These are phyloP conservation scores for Sporothrix variecibatus DNA, from an alignment of 2,329 filamentous ascomycete species.

Conservation along the genomic window DNA sequence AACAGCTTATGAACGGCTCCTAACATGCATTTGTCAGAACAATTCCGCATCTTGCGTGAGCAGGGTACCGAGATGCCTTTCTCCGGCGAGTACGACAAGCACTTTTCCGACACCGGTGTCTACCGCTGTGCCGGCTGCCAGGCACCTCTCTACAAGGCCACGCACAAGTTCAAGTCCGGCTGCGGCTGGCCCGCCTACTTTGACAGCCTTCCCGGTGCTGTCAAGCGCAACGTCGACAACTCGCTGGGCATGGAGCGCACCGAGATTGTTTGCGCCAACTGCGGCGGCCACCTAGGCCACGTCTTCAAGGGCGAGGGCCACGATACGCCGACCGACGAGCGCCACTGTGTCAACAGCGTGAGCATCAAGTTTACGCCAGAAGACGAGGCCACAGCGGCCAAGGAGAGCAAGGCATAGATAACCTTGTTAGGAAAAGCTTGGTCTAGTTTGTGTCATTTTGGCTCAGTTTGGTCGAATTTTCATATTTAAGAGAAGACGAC, in stretches of 20 bases:
- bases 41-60: slow-evolving; percentile 89
- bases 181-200: slow-evolving; percentile 99
- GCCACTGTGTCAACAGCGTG: slow-evolving; percentile 94
- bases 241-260: slow-evolving; percentile 80
- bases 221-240: slow-evolving; percentile 76
- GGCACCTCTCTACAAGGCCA: slow-evolving; percentile 86
- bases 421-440: background rate
- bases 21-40: slow-evolving; percentile 60
- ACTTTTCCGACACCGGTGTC: slow-evolving; percentile 72
- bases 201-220: slow-evolving; percentile 88
- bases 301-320: slow-evolving; percentile 91
- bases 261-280: slow-evolving; percentile 94
- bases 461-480: too few species aligned
- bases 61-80: slow-evolving; percentile 86
- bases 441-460: background rate
- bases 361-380: slow-evolving; percentile 78
- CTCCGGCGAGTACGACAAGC: slow-evolving; percentile 84
- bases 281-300: slow-evolving; percentile 87
- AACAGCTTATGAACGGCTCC: background rate
- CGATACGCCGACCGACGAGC: slow-evolving; percentile 84
- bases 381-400: slow-evolving; percentile 42
- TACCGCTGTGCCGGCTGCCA: slow-evolving; percentile 88
- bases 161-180: slow-evolving; percentile 92
- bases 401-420: slow-evolving; percentile 21
- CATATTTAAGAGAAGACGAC: background rate